Percentiles rank a stretch among this genome's conserved stretches.
These are phyloP conservation scores for Microdochium bolleyi DNA, from an alignment of 2,329 filamentous ascomycete species.

Conservation along the genomic window DNA sequence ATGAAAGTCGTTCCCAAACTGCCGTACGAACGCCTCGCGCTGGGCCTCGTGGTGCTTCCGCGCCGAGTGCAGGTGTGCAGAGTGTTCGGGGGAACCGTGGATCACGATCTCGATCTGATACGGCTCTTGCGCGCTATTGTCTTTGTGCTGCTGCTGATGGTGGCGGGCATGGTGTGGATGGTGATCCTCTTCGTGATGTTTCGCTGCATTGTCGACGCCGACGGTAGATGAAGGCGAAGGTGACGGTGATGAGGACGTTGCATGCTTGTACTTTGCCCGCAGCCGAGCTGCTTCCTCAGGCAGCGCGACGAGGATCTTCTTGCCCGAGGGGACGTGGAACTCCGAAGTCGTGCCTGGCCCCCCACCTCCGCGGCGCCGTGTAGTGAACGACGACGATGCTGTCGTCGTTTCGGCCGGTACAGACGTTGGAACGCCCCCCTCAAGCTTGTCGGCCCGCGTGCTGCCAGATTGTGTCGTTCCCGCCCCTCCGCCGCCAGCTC, in stretches of 20 bases:
- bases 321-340: constrained; percentile 47
- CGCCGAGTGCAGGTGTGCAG: constrained; percentile 36
- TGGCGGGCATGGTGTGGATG: too few relatives aligned
- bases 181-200: too few relatives aligned
- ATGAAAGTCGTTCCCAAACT: constrained; percentile 41
- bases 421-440: too few relatives aligned
- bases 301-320: constrained; percentile 45
- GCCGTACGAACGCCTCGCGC: constrained; percentile 34
- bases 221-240: too few relatives aligned
- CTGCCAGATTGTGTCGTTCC: too few relatives aligned
- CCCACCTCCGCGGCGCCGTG: too few relatives aligned
- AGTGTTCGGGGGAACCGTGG: constrained; percentile 42
- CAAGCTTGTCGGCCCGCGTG: too few relatives aligned
- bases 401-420: too few relatives aligned
- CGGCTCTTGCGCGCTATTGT: constrained; percentile 7
- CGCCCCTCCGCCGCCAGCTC: too few relatives aligned
- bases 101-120: constrained; percentile 48
- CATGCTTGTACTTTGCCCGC: constrained; percentile 29
- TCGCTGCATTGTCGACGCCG: too few relatives aligned
- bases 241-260: not conserved
- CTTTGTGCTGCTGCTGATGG: constrained; percentile 3
- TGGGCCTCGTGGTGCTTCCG: constrained; percentile 44
- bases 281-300: constrained; percentile 46
- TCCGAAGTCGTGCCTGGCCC: constrained; percentile 17
- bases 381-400: too few relatives aligned